Percentiles rank a stretch among this genome's conserved stretches.
These are phyloP conservation scores for Epichloe aotearoae DNA, from an alignment of 2,329 filamentous ascomycete genomes.

Conservation along the genomic window DNA sequence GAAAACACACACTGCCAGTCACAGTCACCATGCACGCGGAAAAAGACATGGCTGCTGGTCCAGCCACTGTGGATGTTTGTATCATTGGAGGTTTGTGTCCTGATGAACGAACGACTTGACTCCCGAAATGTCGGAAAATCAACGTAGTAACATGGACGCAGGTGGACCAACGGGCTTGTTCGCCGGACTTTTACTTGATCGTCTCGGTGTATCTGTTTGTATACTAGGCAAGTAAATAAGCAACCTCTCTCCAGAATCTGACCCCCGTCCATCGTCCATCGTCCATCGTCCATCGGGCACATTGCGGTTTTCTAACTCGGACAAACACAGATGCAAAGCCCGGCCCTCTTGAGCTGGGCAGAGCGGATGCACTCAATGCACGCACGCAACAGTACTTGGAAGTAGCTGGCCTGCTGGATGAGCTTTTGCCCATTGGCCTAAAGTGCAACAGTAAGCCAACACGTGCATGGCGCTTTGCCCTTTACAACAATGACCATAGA, in stretches of 20 bases:
- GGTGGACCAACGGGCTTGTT: conserved; percentile 34
- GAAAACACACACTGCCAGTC: too few species aligned
- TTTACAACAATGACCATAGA: too few species aligned
- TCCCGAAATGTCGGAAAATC: too few species aligned
- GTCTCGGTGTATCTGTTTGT: conserved; percentile 26
- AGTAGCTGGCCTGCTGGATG: conserved; percentile 28
- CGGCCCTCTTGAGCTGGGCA: conserved; percentile 25
- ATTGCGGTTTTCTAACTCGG: background rate
- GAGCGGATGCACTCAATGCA: conserved; percentile 35
- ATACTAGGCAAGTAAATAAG: conserved; percentile 22
- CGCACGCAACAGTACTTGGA: conserved; percentile 35
- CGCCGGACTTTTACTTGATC: conserved; percentile 28
- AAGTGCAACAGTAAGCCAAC: conserved; percentile 34
- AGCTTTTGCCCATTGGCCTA: conserved; percentile 28
- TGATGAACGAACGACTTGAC: too few species aligned
- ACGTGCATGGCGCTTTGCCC: background rate
- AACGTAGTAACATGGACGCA: background rate
- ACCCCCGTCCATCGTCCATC: too few species aligned
- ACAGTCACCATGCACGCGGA: conserved; percentile 4
- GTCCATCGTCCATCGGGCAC: background rate
- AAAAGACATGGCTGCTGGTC: background rate
- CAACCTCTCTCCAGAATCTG: background rate
- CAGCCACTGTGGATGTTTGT: conserved; percentile 18
- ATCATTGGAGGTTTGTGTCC: conserved; percentile 22
- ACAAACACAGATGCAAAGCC: conserved; percentile 23